Conservation (phyloP, 2,329 filamentous ascomycete genomes). For the Diplodia intermedia region DNA sequence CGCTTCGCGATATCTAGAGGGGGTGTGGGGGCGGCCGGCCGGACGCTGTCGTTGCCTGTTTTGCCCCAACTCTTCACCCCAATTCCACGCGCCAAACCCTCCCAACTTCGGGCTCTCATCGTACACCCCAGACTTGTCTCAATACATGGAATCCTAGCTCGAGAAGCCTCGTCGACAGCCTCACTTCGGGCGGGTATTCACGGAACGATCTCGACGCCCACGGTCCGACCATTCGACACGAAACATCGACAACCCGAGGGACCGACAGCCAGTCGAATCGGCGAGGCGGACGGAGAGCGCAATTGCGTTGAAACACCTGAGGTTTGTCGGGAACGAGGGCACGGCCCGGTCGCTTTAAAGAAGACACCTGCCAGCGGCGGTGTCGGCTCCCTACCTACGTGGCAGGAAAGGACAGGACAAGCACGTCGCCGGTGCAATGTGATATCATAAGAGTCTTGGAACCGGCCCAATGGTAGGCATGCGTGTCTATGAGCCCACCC, state of each 20-base stretch:
- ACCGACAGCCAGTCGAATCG: background rate
- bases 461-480: background rate
- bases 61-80: background rate
- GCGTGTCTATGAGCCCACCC: background rate
- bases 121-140: background rate
- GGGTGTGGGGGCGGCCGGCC: background rate
- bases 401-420: background rate
- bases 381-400: background rate
- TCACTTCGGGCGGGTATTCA: background rate
- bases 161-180: background rate
- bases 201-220: background rate
- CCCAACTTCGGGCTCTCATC: background rate
- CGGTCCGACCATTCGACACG: background rate
- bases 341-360: background rate
- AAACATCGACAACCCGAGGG: background rate
- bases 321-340: background rate
- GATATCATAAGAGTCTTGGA: background rate
- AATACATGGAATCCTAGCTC: fast-evolving
- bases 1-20: background rate
- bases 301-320: background rate
- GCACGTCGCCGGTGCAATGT: background rate
- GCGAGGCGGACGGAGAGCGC: background rate
- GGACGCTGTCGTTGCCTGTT: too few species aligned
- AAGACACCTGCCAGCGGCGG: background rate
- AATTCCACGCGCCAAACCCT: background rate